Evolutionary conservation across 2,329 filamentous ascomycete species (phyloP).

Genomic region (Sporothrix globosa): DNA sequence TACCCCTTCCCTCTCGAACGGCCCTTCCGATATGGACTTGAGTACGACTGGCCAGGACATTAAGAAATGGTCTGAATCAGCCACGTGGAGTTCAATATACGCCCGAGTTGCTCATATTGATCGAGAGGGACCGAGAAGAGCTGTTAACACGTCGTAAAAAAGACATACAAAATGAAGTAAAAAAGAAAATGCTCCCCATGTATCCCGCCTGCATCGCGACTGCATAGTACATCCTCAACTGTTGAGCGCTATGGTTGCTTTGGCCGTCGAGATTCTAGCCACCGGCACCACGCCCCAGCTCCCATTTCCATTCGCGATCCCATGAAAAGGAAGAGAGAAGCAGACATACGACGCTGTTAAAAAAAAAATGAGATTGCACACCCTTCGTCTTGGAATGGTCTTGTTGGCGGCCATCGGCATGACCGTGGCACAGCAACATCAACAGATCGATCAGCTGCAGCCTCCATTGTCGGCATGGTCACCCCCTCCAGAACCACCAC

Average conservation of each 20-base stretch:
- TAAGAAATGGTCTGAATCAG: slow-evolving; percentile 2
- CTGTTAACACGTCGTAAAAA: not conserved
- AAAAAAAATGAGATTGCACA: not conserved
- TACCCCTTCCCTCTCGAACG: not conserved
- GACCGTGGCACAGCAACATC: slow-evolving; percentile 7
- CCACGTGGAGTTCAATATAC: slow-evolving; percentile 13
- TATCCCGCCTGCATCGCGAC: not conserved
- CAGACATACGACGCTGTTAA: not conserved
- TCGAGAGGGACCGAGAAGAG: not conserved
- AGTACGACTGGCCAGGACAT: not conserved
- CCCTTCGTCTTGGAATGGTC: not conserved
- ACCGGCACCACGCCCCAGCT: slow-evolving; percentile 17
- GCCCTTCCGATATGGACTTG: not conserved
- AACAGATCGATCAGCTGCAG: not conserved
- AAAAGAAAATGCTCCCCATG: not conserved
- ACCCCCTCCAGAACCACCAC: not conserved
- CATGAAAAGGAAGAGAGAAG: not conserved
- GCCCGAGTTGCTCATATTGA: not conserved
- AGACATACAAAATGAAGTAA: not conserved
- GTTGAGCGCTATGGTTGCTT: slow-evolving; percentile 17
- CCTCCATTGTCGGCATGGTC: not conserved
- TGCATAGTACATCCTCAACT: too few species aligned
- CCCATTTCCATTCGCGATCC: not conserved
- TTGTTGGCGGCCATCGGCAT: not conserved
- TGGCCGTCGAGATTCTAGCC: slow-evolving; percentile 19